Evolutionary conservation across 192 early-diverging fungal species (phyloP).

Genomic region (Umbelopsis vinacea): DNA sequence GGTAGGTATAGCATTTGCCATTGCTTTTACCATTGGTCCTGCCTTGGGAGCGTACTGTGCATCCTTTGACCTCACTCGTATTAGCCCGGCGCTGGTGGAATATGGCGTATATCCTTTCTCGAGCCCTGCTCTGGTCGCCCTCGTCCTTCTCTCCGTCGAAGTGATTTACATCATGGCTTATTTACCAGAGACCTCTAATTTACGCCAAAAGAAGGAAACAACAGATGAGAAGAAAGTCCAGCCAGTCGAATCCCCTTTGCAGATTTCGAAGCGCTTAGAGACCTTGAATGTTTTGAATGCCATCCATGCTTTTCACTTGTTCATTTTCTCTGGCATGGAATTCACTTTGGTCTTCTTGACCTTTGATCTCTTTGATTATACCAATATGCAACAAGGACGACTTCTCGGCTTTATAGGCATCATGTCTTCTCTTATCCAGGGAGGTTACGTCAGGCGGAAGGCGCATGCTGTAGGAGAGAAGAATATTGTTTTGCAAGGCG

Average conservation of each 20-base stretch:
- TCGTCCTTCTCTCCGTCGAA: conserved; percentile 82
- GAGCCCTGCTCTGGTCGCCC: conserved; percentile 84
- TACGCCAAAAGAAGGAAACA: conserved; percentile 28
- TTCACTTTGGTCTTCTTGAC: conserved; percentile 98
- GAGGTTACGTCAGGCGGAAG: conserved; percentile 86
- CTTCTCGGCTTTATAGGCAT: conserved; percentile 90
- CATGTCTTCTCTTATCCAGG: conserved; percentile 86
- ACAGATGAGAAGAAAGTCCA: neutral
- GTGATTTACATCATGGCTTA: conserved; percentile 72
- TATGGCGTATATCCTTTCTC: conserved; percentile 78
- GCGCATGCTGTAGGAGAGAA: conserved; percentile 72
- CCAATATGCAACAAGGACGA: conserved; percentile 86
- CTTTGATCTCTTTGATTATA: conserved; percentile 87
- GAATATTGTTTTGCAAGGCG: conserved; percentile 77
- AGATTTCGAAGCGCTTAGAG: conserved; percentile 30
- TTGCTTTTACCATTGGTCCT: conserved; percentile 95
- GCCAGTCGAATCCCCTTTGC: neutral
- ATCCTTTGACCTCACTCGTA: conserved; percentile 51
- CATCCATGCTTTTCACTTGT: conserved; percentile 86
- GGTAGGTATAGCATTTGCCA: conserved; percentile 96
- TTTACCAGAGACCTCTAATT: conserved; percentile 77
- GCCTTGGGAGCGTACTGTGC: conserved; percentile 85
- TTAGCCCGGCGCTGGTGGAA: conserved; percentile 46
- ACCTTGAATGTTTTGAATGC: conserved; percentile 61
- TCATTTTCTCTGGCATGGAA: conserved; percentile 98